These are phyloP conservation scores for Coemansia sp. DNA, from an alignment of 192 early-diverging fungal genomes.

Conservation along the genomic window DNA sequence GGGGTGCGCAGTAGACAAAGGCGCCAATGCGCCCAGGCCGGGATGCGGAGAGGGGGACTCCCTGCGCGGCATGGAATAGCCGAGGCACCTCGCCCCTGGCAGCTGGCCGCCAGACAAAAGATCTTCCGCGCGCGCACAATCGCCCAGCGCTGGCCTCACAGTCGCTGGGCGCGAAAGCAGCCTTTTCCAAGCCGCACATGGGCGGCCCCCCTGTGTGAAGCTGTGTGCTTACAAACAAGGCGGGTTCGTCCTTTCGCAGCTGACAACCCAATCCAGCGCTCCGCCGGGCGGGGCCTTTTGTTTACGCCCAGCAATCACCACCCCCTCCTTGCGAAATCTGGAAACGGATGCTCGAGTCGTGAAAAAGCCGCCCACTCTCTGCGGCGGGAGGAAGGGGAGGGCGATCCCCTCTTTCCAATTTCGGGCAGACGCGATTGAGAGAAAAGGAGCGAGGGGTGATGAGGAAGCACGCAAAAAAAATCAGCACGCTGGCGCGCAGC, in stretches of 20 bases:
- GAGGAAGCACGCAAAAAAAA: neutral
- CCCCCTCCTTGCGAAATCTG: constrained; percentile 1
- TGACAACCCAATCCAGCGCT: no score
- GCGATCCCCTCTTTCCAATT: constrained; percentile 7
- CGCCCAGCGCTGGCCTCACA: neutral
- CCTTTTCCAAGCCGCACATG: neutral
- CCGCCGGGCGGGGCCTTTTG: neutral
- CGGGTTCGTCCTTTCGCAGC: no score
- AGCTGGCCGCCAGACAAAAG: neutral
- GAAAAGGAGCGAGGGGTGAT: neutral
- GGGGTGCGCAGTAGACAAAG: neutral
- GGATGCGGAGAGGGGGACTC: neutral
- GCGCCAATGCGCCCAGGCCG: neutral
- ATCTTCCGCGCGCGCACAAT: neutral
- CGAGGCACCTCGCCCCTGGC: neutral
- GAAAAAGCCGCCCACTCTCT: constrained; percentile 2
- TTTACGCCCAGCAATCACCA: neutral
- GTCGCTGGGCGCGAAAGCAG: no score
- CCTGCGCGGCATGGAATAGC: constrained; percentile 4
- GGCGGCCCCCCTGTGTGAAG: neutral
- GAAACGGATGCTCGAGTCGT: neutral
- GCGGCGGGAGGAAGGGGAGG: neutral
- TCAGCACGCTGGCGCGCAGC: neutral
- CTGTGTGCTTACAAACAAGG: neutral
- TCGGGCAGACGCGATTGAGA: neutral